Evolutionary conservation across 495 filamentous ascomycete species (phyloP), one percentile per base, ranked within the genome.

Genomic region (Pyrenula massariospora): DNA sequence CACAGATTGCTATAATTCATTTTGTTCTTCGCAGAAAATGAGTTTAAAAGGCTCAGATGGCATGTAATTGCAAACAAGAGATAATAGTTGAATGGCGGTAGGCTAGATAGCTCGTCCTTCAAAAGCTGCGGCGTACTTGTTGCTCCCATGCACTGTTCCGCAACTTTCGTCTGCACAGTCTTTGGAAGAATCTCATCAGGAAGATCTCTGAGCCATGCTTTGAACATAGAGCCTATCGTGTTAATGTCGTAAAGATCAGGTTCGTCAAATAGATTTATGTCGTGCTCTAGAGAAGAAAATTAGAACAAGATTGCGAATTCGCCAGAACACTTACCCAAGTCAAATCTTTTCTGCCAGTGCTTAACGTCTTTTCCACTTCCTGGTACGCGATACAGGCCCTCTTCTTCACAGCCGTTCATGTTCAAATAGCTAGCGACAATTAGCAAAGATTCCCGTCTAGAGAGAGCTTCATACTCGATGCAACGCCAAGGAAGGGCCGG

Each of bases 61-160:
- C 91, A 95, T 25, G 91, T 96, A 60, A 95, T 93, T 59, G 91
- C 91, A 68, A 95, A 95, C 50, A 96, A 84, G 25, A 96, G 87
- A 63, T 96, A 95, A 70, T 96, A 96, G 70, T 96, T 90, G 73
- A 88, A 95, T 0, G 91, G 91, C 2, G 91, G 86, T 12, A 96
- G 78, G 57, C 86, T 89, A 2, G 91, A 94, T 2, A 96, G 84
- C 68, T 94, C 90, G 56, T 96, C 89, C 61, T 89, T 85, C 52
- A 96, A 77, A 66, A 88, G 60, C 59, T 91, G 85, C 3, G 91
- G 91, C 2, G 88, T 86, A 23, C 77, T 80, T 21, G 84, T 85
- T 49, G 86, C 80, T n/a, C 84, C 84, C 58, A 80, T 79, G 61
- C 87, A 90, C 62, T 89, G 81, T 56, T 79, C 75, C 10, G 84